Base-by-base conservation (phyloP, 2,329 filamentous ascomycete genomes). In the Alternaria consortialis region DNA sequence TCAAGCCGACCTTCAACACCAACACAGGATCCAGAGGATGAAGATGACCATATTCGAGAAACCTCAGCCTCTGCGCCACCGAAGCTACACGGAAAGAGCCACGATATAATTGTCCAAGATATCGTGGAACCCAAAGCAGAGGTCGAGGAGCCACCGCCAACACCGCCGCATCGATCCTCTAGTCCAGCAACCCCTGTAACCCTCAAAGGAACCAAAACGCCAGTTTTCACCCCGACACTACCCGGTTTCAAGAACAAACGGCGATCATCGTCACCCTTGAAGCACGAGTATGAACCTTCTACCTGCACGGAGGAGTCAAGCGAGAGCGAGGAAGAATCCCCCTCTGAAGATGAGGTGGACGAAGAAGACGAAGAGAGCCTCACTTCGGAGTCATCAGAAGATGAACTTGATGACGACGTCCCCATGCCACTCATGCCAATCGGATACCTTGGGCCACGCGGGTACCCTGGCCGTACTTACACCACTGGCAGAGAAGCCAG, bases 221-320 rank as follows among this genome's bases (percentile, higher is more conserved):
- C 82, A 61, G 58, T 84, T 75, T 67, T 88, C 77, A 74, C 82
- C 73, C 72, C 89, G 81, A 69, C 77, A 69, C 68, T 79, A 57
- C 71, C 81, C 64, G 75, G 80, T 75, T 71, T 77, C 70, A 67
- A 77, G 76, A 65, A 84, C 77, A 77, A 90, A 73, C 88, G 94
- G 44, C 88, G 93, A 17, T 91, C 89, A 1, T 98, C 95, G 0
- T 99, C 95, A 1, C 95, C 95, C 0, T 83, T 99, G 51, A 99
- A 99, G 81, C 94, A 98, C 75, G 94, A 99, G 80, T 99, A 97
- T 72, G 90, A 94, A 64, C 94, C 94, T 13, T 98, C 95, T 15
- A 88, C 87, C 7, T 87, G 87, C 46, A 89, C 88, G 0, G 86
- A 87, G 42, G 87, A 87, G 7, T 85, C 84, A 8, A 85, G 83